Conservation (phyloP, 2,329 filamentous ascomycete species). For the Talaromyces sp. region DNA sequence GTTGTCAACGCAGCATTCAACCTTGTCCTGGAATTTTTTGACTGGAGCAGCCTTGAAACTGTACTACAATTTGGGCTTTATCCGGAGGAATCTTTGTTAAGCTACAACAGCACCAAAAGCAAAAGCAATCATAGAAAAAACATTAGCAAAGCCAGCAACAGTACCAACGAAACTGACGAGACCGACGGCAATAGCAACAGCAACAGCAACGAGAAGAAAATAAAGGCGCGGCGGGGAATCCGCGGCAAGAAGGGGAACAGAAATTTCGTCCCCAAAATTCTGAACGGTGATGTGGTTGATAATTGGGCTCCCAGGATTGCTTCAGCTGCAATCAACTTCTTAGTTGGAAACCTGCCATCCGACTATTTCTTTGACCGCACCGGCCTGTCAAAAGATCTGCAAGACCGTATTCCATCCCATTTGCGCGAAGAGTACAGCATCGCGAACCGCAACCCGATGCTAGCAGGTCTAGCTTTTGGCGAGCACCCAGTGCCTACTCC, state of each 20-base stretch:
- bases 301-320: constrained; percentile 21
- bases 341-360: constrained; percentile 22
- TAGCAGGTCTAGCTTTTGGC: constrained; percentile 26
- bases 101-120: neutral
- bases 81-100: constrained; percentile 24
- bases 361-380: constrained; percentile 27
- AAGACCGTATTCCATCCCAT: constrained; percentile 27
- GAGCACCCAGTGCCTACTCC: constrained; percentile 18
- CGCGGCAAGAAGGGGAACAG: neutral
- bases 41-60: constrained; percentile 31
- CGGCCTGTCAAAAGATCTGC: constrained; percentile 25
- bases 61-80: constrained; percentile 29
- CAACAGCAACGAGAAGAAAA: neutral
- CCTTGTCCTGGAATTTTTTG: constrained; percentile 24
- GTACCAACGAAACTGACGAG: neutral
- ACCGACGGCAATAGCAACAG: neutral
- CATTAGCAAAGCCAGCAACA: neutral
- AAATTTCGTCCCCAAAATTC: constrained; percentile 15
- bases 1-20: constrained; percentile 28
- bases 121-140: neutral
- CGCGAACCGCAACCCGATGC: constrained; percentile 19
- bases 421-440: constrained; percentile 20
- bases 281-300: constrained; percentile 8
- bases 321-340: constrained; percentile 25
- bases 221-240: neutral